phyloP scores from a whole-genome alignment of 2,329 filamentous ascomycete species.

The Monosporascus sp. region DNA sequence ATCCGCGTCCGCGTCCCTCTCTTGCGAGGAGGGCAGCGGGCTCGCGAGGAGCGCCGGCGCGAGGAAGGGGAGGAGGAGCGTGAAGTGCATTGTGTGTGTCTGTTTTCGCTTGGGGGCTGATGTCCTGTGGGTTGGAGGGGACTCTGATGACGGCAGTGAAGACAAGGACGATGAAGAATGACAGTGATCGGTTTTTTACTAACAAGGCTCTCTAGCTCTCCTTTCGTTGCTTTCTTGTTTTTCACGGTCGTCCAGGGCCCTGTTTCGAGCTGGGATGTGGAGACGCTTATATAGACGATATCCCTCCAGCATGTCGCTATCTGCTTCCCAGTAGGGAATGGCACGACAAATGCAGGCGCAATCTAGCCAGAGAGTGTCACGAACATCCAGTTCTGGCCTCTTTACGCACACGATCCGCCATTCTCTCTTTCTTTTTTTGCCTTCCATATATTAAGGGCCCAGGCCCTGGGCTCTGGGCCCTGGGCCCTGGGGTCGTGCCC shows the following conservation, averaged over 20 bases:
- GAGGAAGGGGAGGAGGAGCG: background rate
- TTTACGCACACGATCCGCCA: background rate
- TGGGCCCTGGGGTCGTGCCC: background rate
- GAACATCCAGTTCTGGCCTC: background rate
- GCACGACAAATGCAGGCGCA: background rate
- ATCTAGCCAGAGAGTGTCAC: background rate
- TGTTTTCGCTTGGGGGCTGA: background rate
- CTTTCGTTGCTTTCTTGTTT: background rate
- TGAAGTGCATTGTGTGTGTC: background rate
- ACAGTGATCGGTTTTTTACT: too few relatives aligned
- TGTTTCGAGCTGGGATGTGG: background rate
- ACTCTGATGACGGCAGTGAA: background rate
- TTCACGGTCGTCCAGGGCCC: background rate
- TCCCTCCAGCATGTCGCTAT: background rate
- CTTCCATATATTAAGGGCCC: background rate
- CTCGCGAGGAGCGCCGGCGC: slow-evolving; percentile 8
- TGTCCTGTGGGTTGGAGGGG: background rate
- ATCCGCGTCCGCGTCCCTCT: slow-evolving; percentile 1
- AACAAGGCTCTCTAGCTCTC: too few relatives aligned
- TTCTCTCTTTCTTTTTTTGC: background rate
- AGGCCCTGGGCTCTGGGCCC: background rate
- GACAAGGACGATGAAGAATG: too few relatives aligned
- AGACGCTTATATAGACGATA: background rate
- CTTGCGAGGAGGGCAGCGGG: slow-evolving; percentile 1
- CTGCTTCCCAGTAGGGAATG: background rate